A percentile compares a stretch with the other conserved stretches of the same genome.
These are phyloP conservation scores for Tricholoma terreum DNA, from an alignment of 768 basidiomycete genomes.

Conservation along the genomic window DNA sequence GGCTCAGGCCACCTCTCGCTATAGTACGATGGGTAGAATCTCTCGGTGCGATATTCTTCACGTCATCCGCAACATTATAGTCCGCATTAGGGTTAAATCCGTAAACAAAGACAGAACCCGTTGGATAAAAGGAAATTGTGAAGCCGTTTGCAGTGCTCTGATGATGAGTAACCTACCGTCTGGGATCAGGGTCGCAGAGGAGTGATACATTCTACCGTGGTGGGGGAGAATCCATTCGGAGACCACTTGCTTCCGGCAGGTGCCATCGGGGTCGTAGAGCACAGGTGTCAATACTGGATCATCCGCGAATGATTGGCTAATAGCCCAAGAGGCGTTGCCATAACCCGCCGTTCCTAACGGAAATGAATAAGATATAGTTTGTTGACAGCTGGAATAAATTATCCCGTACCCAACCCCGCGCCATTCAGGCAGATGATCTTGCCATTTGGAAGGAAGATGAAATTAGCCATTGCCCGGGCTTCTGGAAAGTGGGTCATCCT, in stretches of 20 bases:
- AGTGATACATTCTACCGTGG: slow-evolving; percentile 81
- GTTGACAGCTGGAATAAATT: slow-evolving; percentile 40
- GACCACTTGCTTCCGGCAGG: slow-evolving; percentile 64
- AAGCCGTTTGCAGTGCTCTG: slow-evolving; percentile 51
- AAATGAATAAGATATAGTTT: not conserved
- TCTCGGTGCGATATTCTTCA: slow-evolving; percentile 74
- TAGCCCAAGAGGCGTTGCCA: slow-evolving; percentile 53
- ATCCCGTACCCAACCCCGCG: slow-evolving; percentile 54
- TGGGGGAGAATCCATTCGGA: slow-evolving; percentile 53
- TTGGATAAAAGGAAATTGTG: too few species aligned
- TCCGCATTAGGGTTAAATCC: slow-evolving; percentile 84
- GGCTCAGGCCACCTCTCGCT: slow-evolving; percentile 61
- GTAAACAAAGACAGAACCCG: slow-evolving; percentile 66
- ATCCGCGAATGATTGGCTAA: slow-evolving; percentile 66
- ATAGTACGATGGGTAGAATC: slow-evolving; percentile 75
- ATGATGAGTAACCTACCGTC: slow-evolving; percentile 44
- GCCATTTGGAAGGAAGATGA: slow-evolving; percentile 69
- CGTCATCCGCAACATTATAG: slow-evolving; percentile 42
- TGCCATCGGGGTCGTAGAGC: slow-evolving; percentile 66
- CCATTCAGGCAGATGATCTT: slow-evolving; percentile 69
- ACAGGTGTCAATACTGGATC: slow-evolving; percentile 52
- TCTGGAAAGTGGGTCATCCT: slow-evolving; percentile 67
- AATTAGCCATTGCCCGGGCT: slow-evolving; percentile 69
- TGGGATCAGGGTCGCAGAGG: slow-evolving; percentile 62
- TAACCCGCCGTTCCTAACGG: slow-evolving; percentile 64